Evolutionary conservation across 306 rosid species (phyloP), one percentile per base, ranked within the genome.

Genomic region (Psophocarpus tetragonolobus): DNA sequence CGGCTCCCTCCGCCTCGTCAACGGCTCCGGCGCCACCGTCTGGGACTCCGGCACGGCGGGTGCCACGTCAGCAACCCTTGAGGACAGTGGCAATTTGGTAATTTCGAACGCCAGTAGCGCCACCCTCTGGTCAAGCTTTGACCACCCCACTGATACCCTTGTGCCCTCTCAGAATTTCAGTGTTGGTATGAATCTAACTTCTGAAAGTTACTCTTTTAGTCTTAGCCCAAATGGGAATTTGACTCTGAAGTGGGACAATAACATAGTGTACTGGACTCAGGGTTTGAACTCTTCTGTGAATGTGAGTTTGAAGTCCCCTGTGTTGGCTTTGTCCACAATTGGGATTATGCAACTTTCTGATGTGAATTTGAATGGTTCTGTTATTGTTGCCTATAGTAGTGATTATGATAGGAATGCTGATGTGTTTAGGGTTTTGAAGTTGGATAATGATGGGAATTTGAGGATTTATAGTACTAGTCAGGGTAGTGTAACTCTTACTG

Each of bases 391-490:
- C 64, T 89, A 86, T 42, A 93, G 96, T 39, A 91, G 78, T 30
- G 96, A 91, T 42, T 88, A 89, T 73, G 90, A 79, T 7, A 87
- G 69, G 85, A 68, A 21, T 0, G 32, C 68, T 51, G 85, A 83
- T 67, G 62, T 80, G 24, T 35, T 87, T 51, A 83, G 96, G 82
- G 83, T 85, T 29, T 68, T 92, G 86, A 90, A 81, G 76, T 68
- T 92, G 29, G 89, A 82, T 29, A 74, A 48, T 44, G 97, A 92
- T 86, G 97, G 97, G 48, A 90, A 87, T 81, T 73, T 92, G 75
- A 88, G 87, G 69, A 90, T 92, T 73, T 90, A 83, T 76, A 83
- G 91, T 18, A 68, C 87, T 62, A 70, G 27, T 70, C 67, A 35
- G 57, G 89, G 84, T 68, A 84, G 90, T 68, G 87, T 88, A 30